A percentile compares a stretch with the other conserved stretches of the same genome.
These are phyloP conservation scores for Flaveria floridana DNA, from an alignment of 140 eudicot genomes.

Conservation along the genomic window DNA sequence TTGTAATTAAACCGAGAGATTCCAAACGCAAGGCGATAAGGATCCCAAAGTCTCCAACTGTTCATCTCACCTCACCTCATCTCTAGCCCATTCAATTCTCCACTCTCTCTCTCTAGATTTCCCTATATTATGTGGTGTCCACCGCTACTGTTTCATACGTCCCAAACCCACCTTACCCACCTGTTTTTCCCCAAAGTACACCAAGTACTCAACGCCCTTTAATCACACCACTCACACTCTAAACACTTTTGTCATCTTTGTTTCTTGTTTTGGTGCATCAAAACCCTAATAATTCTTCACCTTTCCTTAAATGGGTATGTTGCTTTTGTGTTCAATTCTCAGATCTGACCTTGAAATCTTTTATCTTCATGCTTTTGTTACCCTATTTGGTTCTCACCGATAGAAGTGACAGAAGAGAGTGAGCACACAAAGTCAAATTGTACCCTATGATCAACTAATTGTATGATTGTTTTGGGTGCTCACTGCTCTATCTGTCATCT, in stretches of 20 bases:
- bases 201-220: constrained; percentile 1
- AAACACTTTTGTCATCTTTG: neutral
- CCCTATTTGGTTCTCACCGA: constrained; percentile 13
- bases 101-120: constrained; percentile 28
- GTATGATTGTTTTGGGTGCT: constrained; percentile 63
- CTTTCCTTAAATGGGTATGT: constrained; percentile 32
- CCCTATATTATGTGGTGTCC: constrained; percentile 13
- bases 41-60: constrained; percentile 32
- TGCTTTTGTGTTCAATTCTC: constrained; percentile 13
- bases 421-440: constrained; percentile 62
- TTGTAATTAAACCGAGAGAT: neutral
- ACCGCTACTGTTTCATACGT: constrained; percentile 33
- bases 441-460: constrained; percentile 15
- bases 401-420: constrained; percentile 68
- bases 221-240: neutral
- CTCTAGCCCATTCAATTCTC: neutral
- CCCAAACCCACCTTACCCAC: neutral
- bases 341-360: constrained; percentile 35
- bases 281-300: constrained; percentile 32
- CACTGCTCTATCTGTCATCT: constrained; percentile 73
- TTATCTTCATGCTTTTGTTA: neutral
- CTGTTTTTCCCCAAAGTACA: constrained; percentile 28
- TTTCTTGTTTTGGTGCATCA: neutral
- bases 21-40: constrained; percentile 33
- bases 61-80: constrained; percentile 25